Evolutionary conservation across 805 yeast species (phyloP), one percentile per base, ranked within the genome.

Genomic region (Candida odintsovae): DNA sequence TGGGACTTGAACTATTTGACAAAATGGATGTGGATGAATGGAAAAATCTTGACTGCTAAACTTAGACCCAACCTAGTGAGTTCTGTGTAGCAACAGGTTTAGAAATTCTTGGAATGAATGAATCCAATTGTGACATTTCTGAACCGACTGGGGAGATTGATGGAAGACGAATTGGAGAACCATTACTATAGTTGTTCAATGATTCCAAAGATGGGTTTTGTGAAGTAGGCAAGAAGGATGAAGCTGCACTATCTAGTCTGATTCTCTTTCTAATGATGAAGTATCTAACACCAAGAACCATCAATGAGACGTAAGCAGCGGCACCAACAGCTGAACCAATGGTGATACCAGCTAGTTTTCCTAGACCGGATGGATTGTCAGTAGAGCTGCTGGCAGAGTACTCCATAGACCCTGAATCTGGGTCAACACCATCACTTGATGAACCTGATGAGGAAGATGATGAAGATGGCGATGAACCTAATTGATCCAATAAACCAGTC

Each of bases 281-380:
- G 53, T 70, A 68, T 59, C 76, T 73, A 59, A 77, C 76, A 52
- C 78, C 68, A 36, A 81, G 58, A 46, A 80, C 69, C 71, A 89
- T 75, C 19, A 78, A 66, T 0, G 78, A 71, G 58, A 86, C 76
- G 62, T 86, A 86, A 10, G 78, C 68, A 8, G 77, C 69, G 40
- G 87, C 83, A 45, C 97, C 97, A 13, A 78, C 80, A 26, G 87
- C 81, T 7, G 95, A 81, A 41, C 97, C 97, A 37, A 88, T 74
- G 13, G 92, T 82, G 44, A 90, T 77, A 33, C 95, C 96, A 22
- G 86, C 83, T 21, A 87, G 74, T 50, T 74, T 74, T 40, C 69
- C 67, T 49, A 67, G 68, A 23, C 29, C 42, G 4, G 39, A 64
- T 53, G 6, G 63, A 43, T 6, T 48, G n/a, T 3, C 31, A 13